Percentiles rank a stretch among this genome's conserved stretches.
phyloP scores from a whole-genome alignment of 805 yeast species.

The Kazachstania taianensis region DNA sequence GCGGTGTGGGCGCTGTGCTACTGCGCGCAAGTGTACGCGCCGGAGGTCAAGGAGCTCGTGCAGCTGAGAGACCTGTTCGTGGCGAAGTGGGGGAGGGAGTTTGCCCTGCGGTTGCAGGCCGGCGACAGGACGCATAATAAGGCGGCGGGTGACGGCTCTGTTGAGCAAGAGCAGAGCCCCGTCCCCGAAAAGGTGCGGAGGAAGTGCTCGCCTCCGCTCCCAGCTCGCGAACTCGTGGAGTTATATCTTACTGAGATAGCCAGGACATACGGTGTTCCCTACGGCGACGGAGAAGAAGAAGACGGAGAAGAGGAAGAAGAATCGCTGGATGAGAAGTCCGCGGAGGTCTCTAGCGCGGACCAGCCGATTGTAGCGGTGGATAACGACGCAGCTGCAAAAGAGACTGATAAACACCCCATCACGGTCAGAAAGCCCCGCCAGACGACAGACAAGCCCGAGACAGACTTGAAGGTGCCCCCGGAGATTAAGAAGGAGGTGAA shows the following conservation, averaged over 20 bases:
- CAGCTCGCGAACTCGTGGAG: slow-evolving; percentile 51
- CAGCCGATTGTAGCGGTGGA: slow-evolving; percentile 32
- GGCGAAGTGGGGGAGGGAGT: slow-evolving; percentile 59
- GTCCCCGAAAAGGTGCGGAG: slow-evolving; percentile 62
- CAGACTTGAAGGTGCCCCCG: slow-evolving; percentile 32
- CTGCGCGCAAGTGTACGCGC: slow-evolving; percentile 35
- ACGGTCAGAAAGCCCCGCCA: slow-evolving; percentile 35
- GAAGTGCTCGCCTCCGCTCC: slow-evolving; percentile 59
- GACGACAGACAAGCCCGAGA: slow-evolving; percentile 33
- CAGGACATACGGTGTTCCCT: slow-evolving; percentile 65
- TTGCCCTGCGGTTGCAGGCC: slow-evolving; percentile 33
- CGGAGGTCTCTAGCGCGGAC: slow-evolving; percentile 18
- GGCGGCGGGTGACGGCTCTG: no score
- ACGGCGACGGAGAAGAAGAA: slow-evolving; percentile 32
- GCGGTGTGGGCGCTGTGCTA: slow-evolving; percentile 50
- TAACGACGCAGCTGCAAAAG: slow-evolving; percentile 26
- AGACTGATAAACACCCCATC: slow-evolving; percentile 32
- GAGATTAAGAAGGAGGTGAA: slow-evolving; percentile 32
- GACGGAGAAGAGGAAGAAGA: slow-evolving; percentile 22
- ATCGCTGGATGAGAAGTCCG: slow-evolving; percentile 27
- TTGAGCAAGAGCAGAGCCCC: background rate
- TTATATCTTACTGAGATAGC: slow-evolving; percentile 75
- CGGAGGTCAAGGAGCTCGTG: slow-evolving; percentile 65
- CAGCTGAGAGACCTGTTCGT: slow-evolving; percentile 52
- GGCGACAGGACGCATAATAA: slow-evolving; percentile 25